These are phyloP conservation scores for Fusarium sterilihyphosum DNA, from an alignment of 2,329 filamentous ascomycete species.

Conservation along the genomic window DNA sequence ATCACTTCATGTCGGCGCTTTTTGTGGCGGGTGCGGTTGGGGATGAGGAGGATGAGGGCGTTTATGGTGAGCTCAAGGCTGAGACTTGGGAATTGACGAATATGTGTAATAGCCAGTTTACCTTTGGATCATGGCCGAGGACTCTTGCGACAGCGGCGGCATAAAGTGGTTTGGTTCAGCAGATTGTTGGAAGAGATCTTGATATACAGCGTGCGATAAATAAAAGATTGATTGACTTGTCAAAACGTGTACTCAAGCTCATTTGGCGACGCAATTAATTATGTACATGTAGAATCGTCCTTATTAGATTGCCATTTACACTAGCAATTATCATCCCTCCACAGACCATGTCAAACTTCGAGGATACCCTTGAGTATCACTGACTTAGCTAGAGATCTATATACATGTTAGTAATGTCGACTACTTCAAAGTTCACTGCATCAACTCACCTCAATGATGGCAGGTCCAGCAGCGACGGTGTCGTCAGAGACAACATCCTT, in stretches of 20 bases:
- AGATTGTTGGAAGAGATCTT: neutral
- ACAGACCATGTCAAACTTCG: rapidly evolving
- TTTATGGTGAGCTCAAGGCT: constrained; percentile 57
- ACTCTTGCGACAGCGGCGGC: neutral
- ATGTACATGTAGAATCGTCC: neutral
- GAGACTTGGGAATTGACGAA: constrained; percentile 75
- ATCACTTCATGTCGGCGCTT: constrained; percentile 73
- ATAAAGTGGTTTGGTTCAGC: neutral
- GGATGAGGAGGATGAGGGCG: constrained; percentile 56
- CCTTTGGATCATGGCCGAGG: constrained; percentile 52
- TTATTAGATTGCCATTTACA: neutral
- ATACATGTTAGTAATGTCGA: neutral
- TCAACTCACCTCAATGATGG: constrained; percentile 43
- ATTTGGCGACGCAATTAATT: neutral
- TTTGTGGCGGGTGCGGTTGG: constrained; percentile 70
- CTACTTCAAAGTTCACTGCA: rapidly evolving
- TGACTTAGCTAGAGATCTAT: constrained; percentile 26
- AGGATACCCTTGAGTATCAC: rapidly evolving
- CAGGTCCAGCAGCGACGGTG: constrained; percentile 52
- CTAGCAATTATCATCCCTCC: neutral
- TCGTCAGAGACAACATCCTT: constrained; percentile 48
- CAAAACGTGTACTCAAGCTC: neutral
- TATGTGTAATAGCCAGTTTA: constrained; percentile 71
- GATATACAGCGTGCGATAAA: neutral
- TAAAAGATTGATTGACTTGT: too few species aligned